phyloP scores from a whole-genome alignment of 768 basidiomycete genomes.

The Lactarius pseudohatsudake region DNA sequence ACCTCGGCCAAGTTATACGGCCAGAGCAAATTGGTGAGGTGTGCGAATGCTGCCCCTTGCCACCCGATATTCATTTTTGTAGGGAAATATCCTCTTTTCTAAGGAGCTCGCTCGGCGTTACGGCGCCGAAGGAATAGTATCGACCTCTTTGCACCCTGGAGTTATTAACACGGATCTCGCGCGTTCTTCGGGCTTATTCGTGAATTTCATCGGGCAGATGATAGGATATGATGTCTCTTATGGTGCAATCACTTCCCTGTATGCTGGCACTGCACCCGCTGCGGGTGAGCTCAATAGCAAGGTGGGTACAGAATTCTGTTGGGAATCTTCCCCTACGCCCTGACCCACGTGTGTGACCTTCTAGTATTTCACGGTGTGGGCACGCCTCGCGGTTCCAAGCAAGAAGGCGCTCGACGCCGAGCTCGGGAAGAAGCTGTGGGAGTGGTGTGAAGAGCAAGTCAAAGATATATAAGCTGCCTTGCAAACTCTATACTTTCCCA shows the following conservation, averaged over 20 bases:
- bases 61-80: neutral
- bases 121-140: conserved; percentile 31
- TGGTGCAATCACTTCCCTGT: conserved; percentile 15
- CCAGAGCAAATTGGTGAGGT: conserved; percentile 24
- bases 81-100: conserved; percentile 33
- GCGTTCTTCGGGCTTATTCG: neutral
- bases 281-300: conserved; percentile 11
- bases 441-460: conserved; percentile 31
- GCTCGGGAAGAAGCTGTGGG: conserved; percentile 30
- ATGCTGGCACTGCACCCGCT: conserved; percentile 7
- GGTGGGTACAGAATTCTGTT: neutral
- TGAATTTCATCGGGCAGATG: neutral
- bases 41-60: neutral
- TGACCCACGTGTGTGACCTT: too few species aligned
- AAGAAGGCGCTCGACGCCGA: conserved; percentile 20
- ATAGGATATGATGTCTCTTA: neutral
- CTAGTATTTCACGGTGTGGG: conserved; percentile 25
- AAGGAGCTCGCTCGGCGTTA: conserved; percentile 33
- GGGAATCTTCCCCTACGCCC: neutral
- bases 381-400: conserved; percentile 17
- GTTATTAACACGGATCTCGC: conserved; percentile 4
- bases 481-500: too few species aligned
- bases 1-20: neutral
- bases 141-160: conserved; percentile 23
- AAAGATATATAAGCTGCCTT: neutral